phyloP scores from a whole-genome alignment of 2,329 filamentous ascomycete genomes.

The Fonsecaea pedrosoi region DNA sequence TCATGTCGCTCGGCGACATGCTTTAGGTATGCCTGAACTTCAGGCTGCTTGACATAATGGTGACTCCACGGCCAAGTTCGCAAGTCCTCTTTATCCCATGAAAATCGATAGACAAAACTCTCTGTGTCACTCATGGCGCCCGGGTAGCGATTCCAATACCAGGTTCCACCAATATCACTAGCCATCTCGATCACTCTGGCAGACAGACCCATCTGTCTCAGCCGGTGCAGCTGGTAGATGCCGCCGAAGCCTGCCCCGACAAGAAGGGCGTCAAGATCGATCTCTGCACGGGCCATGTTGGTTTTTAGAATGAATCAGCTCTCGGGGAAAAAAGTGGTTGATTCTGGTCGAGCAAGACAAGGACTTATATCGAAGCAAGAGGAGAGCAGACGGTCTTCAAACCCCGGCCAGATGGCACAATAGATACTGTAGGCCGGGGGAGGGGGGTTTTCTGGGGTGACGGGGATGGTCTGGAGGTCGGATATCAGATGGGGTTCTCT shows the following conservation, averaged over 20 bases:
- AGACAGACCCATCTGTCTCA: slow-evolving; percentile 58
- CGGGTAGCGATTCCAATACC: slow-evolving; percentile 50
- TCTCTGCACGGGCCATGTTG: slow-evolving; percentile 7
- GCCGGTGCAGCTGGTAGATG: slow-evolving; percentile 60
- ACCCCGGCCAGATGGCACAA: neutral
- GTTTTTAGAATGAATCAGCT: neutral
- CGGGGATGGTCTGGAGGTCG: neutral
- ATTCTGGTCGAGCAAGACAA: neutral
- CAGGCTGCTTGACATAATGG: slow-evolving; percentile 39
- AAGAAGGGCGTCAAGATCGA: slow-evolving; percentile 40
- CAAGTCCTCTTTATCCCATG: slow-evolving; percentile 45
- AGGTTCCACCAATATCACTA: slow-evolving; percentile 49
- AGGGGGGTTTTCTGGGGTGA: neutral
- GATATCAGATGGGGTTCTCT: neutral
- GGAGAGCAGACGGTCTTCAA: neutral
- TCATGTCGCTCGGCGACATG: slow-evolving; percentile 56
- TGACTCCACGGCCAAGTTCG: slow-evolving; percentile 31
- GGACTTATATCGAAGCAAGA: neutral
- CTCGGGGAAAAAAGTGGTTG: neutral
- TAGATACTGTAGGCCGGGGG: neutral
- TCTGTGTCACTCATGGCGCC: slow-evolving; percentile 46
- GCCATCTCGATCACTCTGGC: slow-evolving; percentile 61
- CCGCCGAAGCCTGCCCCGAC: slow-evolving; percentile 49
- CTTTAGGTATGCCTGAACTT: slow-evolving; percentile 56
- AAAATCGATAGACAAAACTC: slow-evolving; percentile 46